Evolutionary conservation across 805 yeast genomes (phyloP).

Genomic region (Naumovozyma dairenensis): DNA sequence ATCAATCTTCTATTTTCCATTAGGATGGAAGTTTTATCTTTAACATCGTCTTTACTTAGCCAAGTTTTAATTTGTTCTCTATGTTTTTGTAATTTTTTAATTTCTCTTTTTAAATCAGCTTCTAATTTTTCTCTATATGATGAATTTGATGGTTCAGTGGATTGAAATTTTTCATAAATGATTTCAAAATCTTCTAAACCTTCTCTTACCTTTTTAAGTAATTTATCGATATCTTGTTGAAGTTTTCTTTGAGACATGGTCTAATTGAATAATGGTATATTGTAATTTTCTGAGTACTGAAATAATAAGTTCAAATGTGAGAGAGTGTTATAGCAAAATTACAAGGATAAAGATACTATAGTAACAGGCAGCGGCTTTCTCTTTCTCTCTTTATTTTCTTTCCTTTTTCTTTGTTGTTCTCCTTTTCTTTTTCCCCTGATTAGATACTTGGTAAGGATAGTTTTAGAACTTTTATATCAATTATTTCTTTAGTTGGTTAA

Average conservation of each 20-base stretch:
- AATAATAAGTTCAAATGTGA: too few relatives aligned
- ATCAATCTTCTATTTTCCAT: slow-evolving; percentile 66
- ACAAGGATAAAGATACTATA: too few relatives aligned
- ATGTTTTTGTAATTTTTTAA: slow-evolving; percentile 84
- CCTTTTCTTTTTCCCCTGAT: too few relatives aligned
- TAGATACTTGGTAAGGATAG: too few relatives aligned
- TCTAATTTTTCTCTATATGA: slow-evolving; percentile 92
- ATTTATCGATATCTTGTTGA: slow-evolving; percentile 78
- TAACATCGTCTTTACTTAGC: slow-evolving; percentile 84
- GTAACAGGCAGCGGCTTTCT: too few relatives aligned
- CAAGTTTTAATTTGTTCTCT: slow-evolving; percentile 94
- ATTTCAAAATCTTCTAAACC: slow-evolving; percentile 81
- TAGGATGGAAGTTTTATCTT: slow-evolving; percentile 68
- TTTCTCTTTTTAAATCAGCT: slow-evolving; percentile 84
- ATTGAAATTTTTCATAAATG: slow-evolving; percentile 74
- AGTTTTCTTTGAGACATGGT: slow-evolving; percentile 39
- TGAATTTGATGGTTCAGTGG: slow-evolving; percentile 54
- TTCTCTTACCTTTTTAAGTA: slow-evolving; percentile 84
- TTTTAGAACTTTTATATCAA: too few relatives aligned
- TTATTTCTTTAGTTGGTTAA: too few relatives aligned
- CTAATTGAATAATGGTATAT: too few relatives aligned
- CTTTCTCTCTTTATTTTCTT: too few relatives aligned
- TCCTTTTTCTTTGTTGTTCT: too few relatives aligned
- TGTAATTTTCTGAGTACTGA: too few relatives aligned
- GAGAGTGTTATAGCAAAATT: too few relatives aligned